These are phyloP conservation scores for Colletotrichum scovillei DNA, from an alignment of 2,329 filamentous ascomycete species.

Conservation along the genomic window DNA sequence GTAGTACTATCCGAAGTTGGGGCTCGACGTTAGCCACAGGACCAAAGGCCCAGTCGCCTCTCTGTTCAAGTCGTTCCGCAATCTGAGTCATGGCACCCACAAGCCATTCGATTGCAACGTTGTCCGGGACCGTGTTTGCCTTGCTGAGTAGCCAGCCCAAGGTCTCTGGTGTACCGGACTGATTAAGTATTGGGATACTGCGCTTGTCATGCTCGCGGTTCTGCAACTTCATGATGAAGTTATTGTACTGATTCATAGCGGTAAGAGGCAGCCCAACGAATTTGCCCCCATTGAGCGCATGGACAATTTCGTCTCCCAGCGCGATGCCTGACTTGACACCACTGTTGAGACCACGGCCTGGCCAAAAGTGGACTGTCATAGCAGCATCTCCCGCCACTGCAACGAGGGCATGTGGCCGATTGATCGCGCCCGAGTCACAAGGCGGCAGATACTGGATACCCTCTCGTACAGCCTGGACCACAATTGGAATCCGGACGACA, in stretches of 20 bases:
- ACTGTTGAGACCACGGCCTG: conserved; percentile 49
- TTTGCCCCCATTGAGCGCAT: conserved; percentile 43
- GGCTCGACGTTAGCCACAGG: conserved; percentile 44
- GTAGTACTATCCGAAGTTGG: conserved; percentile 46
- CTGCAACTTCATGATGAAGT: conserved; percentile 49
- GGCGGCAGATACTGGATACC: conserved; percentile 44
- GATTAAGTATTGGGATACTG: conserved; percentile 48
- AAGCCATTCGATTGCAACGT: conserved; percentile 48
- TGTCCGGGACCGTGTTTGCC: conserved; percentile 44
- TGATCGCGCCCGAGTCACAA: conserved; percentile 40
- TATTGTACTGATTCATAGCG: conserved; percentile 47
- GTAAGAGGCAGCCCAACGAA: conserved; percentile 45
- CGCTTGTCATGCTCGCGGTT: conserved; percentile 49
- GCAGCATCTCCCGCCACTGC: conserved; percentile 49
- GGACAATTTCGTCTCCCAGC: conserved; percentile 48
- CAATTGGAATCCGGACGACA: conserved; percentile 49
- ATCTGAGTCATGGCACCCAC: conserved; percentile 48
- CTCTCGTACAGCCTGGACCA: conserved; percentile 48
- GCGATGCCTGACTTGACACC: conserved; percentile 50
- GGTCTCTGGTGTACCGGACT: conserved; percentile 47
- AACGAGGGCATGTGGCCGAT: conserved; percentile 45
- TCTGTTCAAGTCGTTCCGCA: conserved; percentile 44
- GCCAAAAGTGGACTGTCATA: conserved; percentile 52
- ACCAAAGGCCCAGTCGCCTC: conserved; percentile 45
- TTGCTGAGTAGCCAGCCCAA: conserved; percentile 48